These are phyloP conservation scores for Neopestalotiopsis clavispora DNA, from an alignment of 2,329 filamentous ascomycete genomes.

Conservation along the genomic window DNA sequence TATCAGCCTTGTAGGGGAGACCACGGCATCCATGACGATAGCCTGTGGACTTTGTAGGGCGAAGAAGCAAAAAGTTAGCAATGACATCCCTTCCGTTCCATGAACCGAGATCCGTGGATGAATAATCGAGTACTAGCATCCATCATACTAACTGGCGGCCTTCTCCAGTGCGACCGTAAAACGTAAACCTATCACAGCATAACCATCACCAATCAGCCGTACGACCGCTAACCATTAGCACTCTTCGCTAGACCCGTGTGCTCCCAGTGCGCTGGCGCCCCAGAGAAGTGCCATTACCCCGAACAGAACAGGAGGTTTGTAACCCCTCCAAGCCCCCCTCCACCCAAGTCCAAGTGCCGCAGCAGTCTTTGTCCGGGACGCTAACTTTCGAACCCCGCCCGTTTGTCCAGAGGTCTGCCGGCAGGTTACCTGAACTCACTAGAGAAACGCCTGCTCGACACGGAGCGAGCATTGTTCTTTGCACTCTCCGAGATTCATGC, in stretches of 20 bases:
- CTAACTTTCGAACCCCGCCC: constrained; percentile 27
- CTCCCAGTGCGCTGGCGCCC: constrained; percentile 10
- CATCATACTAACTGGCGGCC: neutral
- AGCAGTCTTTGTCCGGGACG: constrained; percentile 30
- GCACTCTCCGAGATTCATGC: constrained; percentile 25
- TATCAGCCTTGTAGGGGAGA: neutral
- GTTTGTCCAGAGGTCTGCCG: constrained; percentile 22
- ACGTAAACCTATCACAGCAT: constrained; percentile 7
- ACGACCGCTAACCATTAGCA: neutral
- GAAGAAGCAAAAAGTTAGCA: constrained; percentile 17
- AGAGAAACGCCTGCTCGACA: constrained; percentile 25
- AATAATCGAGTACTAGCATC: neutral
- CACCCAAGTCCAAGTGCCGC: constrained; percentile 18
- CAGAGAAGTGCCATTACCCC: constrained; percentile 37
- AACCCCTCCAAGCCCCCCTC: constrained; percentile 28
- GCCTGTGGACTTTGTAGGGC: constrained; percentile 17
- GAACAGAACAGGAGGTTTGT: constrained; percentile 35
- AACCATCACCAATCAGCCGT: neutral
- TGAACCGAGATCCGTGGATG: neutral
- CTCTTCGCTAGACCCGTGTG: constrained; percentile 13
- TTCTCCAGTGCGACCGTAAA: constrained; percentile 19
- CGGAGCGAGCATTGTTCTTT: constrained; percentile 23
- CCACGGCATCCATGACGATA: constrained; percentile 9
- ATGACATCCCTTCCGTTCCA: neutral
- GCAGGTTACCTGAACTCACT: constrained; percentile 25